Base-by-base conservation (phyloP, 345 rosid species). In the Cardamine chenopodiifolia region DNA sequence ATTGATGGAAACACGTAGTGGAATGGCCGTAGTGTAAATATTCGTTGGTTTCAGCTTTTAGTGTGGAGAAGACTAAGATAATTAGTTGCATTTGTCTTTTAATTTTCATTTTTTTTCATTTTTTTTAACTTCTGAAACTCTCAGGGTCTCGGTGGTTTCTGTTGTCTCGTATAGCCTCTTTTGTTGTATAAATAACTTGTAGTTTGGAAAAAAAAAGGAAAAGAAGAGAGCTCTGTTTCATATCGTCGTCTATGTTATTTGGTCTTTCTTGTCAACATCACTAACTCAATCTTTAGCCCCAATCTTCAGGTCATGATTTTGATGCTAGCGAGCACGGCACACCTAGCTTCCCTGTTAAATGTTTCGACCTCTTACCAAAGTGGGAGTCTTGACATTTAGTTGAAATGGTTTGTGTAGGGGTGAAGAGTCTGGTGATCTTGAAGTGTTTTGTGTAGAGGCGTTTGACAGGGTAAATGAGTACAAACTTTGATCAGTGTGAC, bases 261-360 rank as follows among this genome's bases (percentile, higher is more conserved):
- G 28, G 13, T 11, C 11, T 3, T 63, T 25, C 19, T 90, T 17
- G 89, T 87, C 39, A 86, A 83, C 74, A 80, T 87, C 19, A 63
- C 85, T 73, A 40, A 10, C 8, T 34, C 37, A 35, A 35, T 5
- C 18, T 42, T 15, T 1, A 50, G 4, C 75, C 73, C 19, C 76
- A 76, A 17, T 78, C 83, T 78, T 75, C 79, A 25, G 76, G 78
- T 14, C 86, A 83, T 72, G 84, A 83, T 68, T 81, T 77, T 61
- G 85, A 83, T 72, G 86, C 85, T 2, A 66, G 82, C 29, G 85
- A 83, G 59, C 68, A 83, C 44, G 84, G 82, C 28, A 73, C 84
- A 25, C 81, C 80, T n/a, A 84, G 83, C 79, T 81, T 82, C 68
- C 7, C 19, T 26, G 34, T 11, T 37, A 11, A 37, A 14, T 37